phyloP scores from a whole-genome alignment of 2,329 filamentous ascomycete species.

The Chaetomium olivaceum region DNA sequence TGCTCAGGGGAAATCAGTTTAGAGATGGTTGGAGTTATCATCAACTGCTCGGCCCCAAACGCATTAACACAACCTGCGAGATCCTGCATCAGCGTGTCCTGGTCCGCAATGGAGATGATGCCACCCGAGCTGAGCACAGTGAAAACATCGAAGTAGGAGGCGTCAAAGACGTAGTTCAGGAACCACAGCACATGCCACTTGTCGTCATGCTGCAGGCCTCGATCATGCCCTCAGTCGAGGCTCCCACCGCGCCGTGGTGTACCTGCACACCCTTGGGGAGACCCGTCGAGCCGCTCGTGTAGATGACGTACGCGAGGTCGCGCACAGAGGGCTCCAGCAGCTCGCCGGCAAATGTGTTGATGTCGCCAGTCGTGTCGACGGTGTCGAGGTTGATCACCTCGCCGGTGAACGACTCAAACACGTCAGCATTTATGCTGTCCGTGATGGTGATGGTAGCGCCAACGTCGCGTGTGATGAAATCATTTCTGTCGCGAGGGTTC shows the following conservation, averaged over 20 bases:
- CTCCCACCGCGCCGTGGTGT: not conserved
- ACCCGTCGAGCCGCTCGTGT: not conserved
- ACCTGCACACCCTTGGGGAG: slow-evolving; percentile 2
- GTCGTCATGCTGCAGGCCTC: not conserved
- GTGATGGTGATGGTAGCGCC: not conserved
- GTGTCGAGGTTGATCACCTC: not conserved
- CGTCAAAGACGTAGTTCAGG: not conserved
- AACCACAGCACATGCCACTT: not conserved
- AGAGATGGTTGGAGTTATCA: not conserved
- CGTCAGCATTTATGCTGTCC: not conserved
- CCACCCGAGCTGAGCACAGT: not conserved
- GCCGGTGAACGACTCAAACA: not conserved
- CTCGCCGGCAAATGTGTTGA: not conserved
- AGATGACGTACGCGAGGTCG: slow-evolving; percentile 2
- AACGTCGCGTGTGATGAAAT: not conserved
- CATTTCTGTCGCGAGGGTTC: not conserved
- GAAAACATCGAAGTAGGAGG: not conserved
- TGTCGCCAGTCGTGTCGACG: not conserved
- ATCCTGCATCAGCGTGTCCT: not conserved
- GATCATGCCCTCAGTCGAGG: not conserved
- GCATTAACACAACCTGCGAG: not conserved
- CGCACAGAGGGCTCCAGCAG: not conserved
- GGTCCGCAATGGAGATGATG: not conserved
- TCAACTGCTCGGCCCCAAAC: not conserved
- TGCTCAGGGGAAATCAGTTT: not conserved